Conservation (phyloP, 108 stramenopile genomes). For the Chaetoceros muelleri region DNA sequence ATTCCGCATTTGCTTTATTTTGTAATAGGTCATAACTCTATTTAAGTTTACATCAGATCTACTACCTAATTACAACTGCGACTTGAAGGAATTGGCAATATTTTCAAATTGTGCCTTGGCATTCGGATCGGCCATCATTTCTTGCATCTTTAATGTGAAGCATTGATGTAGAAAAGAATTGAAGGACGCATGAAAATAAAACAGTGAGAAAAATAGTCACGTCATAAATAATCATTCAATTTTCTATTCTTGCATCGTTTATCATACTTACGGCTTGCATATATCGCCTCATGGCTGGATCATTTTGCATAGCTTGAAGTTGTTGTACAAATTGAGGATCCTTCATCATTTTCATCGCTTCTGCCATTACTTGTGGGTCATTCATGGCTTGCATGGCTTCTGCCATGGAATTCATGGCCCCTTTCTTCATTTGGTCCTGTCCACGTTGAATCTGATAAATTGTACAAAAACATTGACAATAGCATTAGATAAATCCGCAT, state of each 20-base stretch:
- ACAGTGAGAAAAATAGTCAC: not conserved
- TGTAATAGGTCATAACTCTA: too few species aligned
- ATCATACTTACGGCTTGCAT: slow-evolving; percentile 30
- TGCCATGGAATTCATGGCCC: slow-evolving; percentile 50
- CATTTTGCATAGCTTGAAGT: slow-evolving; percentile 66
- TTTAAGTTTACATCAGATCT: too few species aligned
- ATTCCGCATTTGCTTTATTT: too few species aligned
- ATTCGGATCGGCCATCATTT: slow-evolving; percentile 76
- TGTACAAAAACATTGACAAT: too few species aligned
- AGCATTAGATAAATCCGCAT: too few species aligned
- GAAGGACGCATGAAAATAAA: not conserved
- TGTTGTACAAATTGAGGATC: slow-evolving; percentile 72
- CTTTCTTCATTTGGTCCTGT: slow-evolving; percentile 38
- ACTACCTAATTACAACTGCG: slow-evolving; percentile 29
- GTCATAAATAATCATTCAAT: not conserved
- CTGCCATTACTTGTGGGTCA: slow-evolving; percentile 67
- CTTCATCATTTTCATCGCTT: slow-evolving; percentile 72
- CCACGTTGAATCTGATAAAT: slow-evolving; percentile 43
- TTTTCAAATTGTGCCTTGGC: slow-evolving; percentile 68
- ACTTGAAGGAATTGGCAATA: slow-evolving; percentile 40
- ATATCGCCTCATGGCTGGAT: slow-evolving; percentile 71
- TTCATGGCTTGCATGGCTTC: slow-evolving; percentile 74
- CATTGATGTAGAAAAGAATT: too few species aligned
- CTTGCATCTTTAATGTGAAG: too few species aligned
- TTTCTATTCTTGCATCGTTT: not conserved